Conservation (phyloP, 148 eudicot species). For the Cornus suecica region DNA sequence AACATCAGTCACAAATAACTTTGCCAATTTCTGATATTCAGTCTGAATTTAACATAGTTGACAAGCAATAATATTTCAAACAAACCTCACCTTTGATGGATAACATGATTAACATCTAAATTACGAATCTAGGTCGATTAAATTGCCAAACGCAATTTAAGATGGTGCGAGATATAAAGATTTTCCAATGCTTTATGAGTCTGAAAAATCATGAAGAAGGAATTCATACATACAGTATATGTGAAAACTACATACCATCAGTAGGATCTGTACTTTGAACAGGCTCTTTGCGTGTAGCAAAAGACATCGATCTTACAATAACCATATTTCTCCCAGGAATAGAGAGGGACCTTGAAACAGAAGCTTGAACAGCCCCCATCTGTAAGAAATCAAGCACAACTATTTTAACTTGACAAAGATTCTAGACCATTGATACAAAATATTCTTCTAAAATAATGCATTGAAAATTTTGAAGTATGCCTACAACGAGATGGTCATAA, state of each 20-base stretch:
- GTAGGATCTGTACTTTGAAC: conserved; percentile 29
- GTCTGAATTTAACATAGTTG: background rate
- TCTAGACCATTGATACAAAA: conserved; percentile 3
- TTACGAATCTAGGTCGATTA: too few relatives aligned
- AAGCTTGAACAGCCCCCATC: conserved; percentile 36
- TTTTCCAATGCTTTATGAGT: background rate
- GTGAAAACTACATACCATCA: conserved; percentile 40
- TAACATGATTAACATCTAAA: too few relatives aligned
- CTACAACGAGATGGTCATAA: background rate
- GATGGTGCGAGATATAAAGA: conserved; percentile 3
- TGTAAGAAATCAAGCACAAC: conserved; percentile 27
- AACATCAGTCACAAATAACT: background rate
- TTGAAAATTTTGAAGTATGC: background rate
- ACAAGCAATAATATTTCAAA: background rate
- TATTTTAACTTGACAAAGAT: background rate
- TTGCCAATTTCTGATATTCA: background rate
- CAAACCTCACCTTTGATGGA: too few relatives aligned
- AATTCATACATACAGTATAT: background rate
- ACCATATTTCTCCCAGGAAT: conserved; percentile 67
- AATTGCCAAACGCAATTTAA: background rate
- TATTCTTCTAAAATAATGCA: background rate
- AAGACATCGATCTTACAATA: conserved; percentile 69
- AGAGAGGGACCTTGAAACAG: conserved; percentile 67
- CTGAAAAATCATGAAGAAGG: conserved; percentile 20
- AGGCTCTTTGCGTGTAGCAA: conserved; percentile 40